phyloP scores from a whole-genome alignment of 2,329 filamentous ascomycete genomes.

The Emericellopsis atlantica region DNA sequence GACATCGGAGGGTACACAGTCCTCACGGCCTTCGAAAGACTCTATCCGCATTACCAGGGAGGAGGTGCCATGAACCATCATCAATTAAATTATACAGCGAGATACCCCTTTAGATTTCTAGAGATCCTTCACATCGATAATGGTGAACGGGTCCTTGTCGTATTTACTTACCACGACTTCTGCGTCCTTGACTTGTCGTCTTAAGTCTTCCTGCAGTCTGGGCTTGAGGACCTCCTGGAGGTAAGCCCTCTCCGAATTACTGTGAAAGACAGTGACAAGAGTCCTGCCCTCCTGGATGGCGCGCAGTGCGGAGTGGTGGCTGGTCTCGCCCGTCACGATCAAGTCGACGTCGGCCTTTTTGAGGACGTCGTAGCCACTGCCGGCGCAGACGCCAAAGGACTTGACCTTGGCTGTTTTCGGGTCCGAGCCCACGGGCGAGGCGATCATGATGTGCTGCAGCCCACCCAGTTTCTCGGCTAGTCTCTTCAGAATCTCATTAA shows the following conservation, averaged over 20 bases:
- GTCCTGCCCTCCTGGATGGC: slow-evolving; percentile 74
- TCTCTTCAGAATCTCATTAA: slow-evolving; percentile 31
- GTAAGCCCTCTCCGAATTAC: slow-evolving; percentile 83
- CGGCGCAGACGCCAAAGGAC: slow-evolving; percentile 78
- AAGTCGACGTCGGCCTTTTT: slow-evolving; percentile 61
- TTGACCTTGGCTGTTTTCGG: slow-evolving; percentile 32
- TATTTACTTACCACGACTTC: slow-evolving; percentile 63
- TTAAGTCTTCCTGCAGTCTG: slow-evolving; percentile 48
- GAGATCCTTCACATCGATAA: slow-evolving; percentile 41
- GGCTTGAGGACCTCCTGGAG: slow-evolving; percentile 57
- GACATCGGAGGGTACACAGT: slow-evolving; percentile 5
- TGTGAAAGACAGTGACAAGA: slow-evolving; percentile 81
- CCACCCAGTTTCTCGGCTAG: slow-evolving; percentile 58
- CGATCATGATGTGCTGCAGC: slow-evolving; percentile 40
- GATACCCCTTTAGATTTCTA: slow-evolving; percentile 4
- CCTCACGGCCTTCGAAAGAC: slow-evolving; percentile 7
- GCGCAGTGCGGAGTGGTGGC: slow-evolving; percentile 80
- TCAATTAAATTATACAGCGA: background rate
- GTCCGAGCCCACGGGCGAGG: slow-evolving; percentile 34
- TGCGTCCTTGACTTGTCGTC: slow-evolving; percentile 33
- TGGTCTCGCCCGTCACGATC: slow-evolving; percentile 84
- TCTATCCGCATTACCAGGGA: background rate
- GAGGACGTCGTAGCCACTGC: slow-evolving; percentile 71
- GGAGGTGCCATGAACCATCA: background rate
- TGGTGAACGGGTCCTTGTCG: slow-evolving; percentile 81